Base-by-base conservation (phyloP, 495 filamentous ascomycete genomes). In the Xylaria scruposa region DNA sequence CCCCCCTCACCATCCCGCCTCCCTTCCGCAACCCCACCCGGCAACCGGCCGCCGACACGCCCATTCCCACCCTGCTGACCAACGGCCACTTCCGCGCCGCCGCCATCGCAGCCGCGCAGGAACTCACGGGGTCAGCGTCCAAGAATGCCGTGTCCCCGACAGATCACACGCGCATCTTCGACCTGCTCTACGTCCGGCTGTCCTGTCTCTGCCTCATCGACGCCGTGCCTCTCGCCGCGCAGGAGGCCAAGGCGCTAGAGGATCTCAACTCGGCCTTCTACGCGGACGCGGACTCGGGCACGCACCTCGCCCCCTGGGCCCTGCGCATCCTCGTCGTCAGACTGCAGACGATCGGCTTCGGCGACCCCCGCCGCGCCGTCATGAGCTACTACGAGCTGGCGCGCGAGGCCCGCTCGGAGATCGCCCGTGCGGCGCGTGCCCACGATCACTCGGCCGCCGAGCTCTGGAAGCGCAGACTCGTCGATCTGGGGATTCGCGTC, bases 381-480 rank as follows among this genome's bases (percentile, higher is more conserved):
- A 93, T 92, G 79, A 91, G 90, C 29, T 92, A 96, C 76, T 98
- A 97, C 77, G 94, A 97, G 69, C 86, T 99, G 1, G 96, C 90
- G 0, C 77, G 91, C 17, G 94, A 97, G 78, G 92, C 90, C 2
- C 83, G 95, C 38, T 79, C 78, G 1, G 85, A 87, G 38, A 76
- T 92, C 63, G 78, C 75, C 1, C 75, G 78, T 6, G 80, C 81
- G 0, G 75, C 66, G 5, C 73, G 70, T 8, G 65, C 51, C 19
- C 77, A 85, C 31, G 84, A 85, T 26, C 79, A 83, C 63, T 80
- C 83, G 19, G 86, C 87, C 42, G 81, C 82, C 15, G 78, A 83
- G 62, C 72, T 91, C 49, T 98, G 95, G 96, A 87, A 84, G 73
- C 79, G 79, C 1, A 72, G 96, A 51, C 80, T 97, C 5, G 81